Percentiles rank a stretch among this genome's conserved stretches.
Evolutionary conservation across 2,329 filamentous ascomycete species (phyloP).

Genomic region (Verticillium nonalfalfae): DNA sequence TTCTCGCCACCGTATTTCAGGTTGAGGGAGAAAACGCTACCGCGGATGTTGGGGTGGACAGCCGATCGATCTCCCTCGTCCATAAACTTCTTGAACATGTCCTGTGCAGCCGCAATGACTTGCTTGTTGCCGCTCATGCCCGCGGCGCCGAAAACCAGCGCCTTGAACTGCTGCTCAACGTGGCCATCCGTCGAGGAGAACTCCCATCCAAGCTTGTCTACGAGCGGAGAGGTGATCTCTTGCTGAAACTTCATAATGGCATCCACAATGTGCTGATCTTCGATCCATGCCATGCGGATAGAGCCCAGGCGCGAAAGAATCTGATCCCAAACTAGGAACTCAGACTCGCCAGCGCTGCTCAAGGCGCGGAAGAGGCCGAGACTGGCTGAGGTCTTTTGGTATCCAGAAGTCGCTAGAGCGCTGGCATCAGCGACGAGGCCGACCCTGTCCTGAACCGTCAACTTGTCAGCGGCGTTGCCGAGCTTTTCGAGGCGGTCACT

Average conservation of each 20-base stretch:
- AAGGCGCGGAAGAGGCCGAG: slow-evolving; percentile 82
- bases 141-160: slow-evolving; percentile 78
- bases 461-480: slow-evolving; percentile 75
- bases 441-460: slow-evolving; percentile 84
- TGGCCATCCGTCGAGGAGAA: slow-evolving; percentile 83
- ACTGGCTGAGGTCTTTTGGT: slow-evolving; percentile 87
- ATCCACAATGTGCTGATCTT: slow-evolving; percentile 66
- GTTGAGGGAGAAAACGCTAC: slow-evolving; percentile 78
- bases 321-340: slow-evolving; percentile 95
- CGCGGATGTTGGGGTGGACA: slow-evolving; percentile 86
- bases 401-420: slow-evolving; percentile 81
- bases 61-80: slow-evolving; percentile 66
- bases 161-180: slow-evolving; percentile 91
- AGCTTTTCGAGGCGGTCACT: slow-evolving; percentile 82
- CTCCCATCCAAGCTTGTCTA: slow-evolving; percentile 82
- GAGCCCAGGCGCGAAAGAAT: slow-evolving; percentile 71
- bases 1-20: slow-evolving; percentile 78
- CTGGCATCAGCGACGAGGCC: slow-evolving; percentile 94
- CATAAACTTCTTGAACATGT: slow-evolving; percentile 84
- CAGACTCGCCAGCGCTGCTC: slow-evolving; percentile 66
- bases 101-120: slow-evolving; percentile 73
- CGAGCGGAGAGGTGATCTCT: slow-evolving; percentile 69
- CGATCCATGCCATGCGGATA: slow-evolving; percentile 82
- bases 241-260: slow-evolving; percentile 80
- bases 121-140: slow-evolving; percentile 74